Base-by-base conservation (phyloP, 257 asterid species). In the Coffea eugenioides region DNA sequence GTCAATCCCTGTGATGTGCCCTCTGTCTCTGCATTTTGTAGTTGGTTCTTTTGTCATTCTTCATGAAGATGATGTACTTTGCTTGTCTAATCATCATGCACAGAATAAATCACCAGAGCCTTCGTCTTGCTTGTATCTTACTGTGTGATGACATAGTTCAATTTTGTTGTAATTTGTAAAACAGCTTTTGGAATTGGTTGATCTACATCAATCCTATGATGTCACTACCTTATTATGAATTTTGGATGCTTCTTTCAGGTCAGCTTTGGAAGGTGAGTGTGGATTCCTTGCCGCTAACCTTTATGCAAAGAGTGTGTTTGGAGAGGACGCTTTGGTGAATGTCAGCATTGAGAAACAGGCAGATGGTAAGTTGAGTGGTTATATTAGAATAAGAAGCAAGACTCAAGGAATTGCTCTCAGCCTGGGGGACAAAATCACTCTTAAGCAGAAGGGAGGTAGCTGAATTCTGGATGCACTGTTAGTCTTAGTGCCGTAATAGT, bases 371-470 rank as follows among this genome's bases (percentile, higher is more conserved):
- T 91, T 96, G 80, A 92, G 91, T 51, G 99, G 99, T 69, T 96
- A 96, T 86, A 94, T 94, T 48, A 90, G 99, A 89, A 96, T 96
- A 86, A 88, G 99, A 86, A 96, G 99, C 97, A 96, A 96, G 87
- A 96, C 99, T 65, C 99, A 96, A 84, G 99, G 99, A 71, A 96
- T 96, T 16, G 99, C 99, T 23, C 99, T 96, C 81, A 96, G 99
- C 90, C 89, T 96, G 88, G 99, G 98, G 6, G 99, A 96, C 92
- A 96, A 96, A 84, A 96, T 96, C 71, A 96, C 98, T 49, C 95
- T 96, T 77, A 96, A 96, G 93, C 99, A 96, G 85, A 96, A 96
- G 88, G 97, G 99, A 82, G 96, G 99, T 81, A 91, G 86, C 93
- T 96, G 90, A 95, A 66, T n/a, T 52, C 14, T 20, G 43, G 65